These are phyloP conservation scores for Calocera cornea DNA, from an alignment of 768 basidiomycete species.

Conservation along the genomic window DNA sequence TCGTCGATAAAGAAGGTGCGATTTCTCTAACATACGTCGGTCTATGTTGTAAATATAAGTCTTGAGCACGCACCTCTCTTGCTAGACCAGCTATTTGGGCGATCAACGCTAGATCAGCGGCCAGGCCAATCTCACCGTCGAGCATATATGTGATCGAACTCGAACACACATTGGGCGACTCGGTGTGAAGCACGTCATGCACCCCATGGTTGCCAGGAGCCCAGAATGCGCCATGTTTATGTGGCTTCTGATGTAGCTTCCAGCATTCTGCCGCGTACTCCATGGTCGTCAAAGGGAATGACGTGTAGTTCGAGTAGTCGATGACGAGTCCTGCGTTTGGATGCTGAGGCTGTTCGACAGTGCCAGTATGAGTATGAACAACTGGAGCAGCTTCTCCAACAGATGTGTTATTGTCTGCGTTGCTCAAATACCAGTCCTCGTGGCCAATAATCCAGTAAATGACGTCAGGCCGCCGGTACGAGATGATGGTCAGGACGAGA, in stretches of 20 bases:
- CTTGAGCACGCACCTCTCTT: constrained; percentile 36
- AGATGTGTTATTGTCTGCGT: background rate
- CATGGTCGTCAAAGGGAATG: constrained; percentile 41
- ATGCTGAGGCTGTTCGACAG: background rate
- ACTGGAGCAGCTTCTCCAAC: background rate
- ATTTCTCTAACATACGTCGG: constrained; percentile 29
- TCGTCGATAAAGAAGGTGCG: constrained; percentile 58
- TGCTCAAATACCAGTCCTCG: constrained; percentile 3
- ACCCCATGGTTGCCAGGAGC: constrained; percentile 16
- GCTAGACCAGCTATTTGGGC: constrained; percentile 55
- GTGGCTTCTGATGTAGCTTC: constrained; percentile 31
- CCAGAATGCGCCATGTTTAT: constrained; percentile 26
- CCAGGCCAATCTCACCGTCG: constrained; percentile 50
- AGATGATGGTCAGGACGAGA: constrained; percentile 35
- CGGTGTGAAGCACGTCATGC: constrained; percentile 24
- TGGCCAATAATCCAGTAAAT: constrained; percentile 35
- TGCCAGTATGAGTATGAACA: background rate
- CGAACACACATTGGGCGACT: constrained; percentile 29
- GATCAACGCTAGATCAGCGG: constrained; percentile 50
- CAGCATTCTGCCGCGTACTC: constrained; percentile 48
- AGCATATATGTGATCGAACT: constrained; percentile 61
- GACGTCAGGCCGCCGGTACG: constrained; percentile 36
- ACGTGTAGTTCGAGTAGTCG: constrained; percentile 45
- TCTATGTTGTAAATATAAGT: background rate
- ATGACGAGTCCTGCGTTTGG: constrained; percentile 17